Evolutionary conservation across 2,329 filamentous ascomycete species (phyloP).

Genomic region (Beauveria varroae): DNA sequence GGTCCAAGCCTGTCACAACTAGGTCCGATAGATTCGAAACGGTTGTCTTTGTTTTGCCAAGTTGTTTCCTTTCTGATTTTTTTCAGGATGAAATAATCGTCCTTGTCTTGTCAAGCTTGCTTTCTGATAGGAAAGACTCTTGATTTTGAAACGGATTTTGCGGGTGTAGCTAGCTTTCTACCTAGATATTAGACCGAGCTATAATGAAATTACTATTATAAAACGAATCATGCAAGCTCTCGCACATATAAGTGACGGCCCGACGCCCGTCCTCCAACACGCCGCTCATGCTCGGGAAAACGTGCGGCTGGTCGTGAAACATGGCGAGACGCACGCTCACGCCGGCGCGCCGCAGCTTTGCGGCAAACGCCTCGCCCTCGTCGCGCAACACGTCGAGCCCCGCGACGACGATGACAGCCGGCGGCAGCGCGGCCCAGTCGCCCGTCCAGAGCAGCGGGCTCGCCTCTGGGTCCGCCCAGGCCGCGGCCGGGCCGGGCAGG

Average conservation of each 20-base stretch:
- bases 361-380: conserved; percentile 45
- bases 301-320: conserved; percentile 49
- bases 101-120: background rate
- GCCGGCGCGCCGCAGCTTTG: conserved; percentile 38
- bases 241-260: conserved; percentile 38
- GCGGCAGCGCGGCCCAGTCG: conserved; percentile 8
- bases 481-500: conserved; percentile 34
- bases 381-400: conserved; percentile 49
- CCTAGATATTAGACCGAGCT: background rate
- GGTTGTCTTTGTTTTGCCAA: no score
- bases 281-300: conserved; percentile 51
- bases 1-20: background rate
- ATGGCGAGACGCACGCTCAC: conserved; percentile 40
- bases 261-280: conserved; percentile 42
- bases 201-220: background rate
- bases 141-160: background rate
- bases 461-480: conserved; percentile 43
- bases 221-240: conserved; percentile 15
- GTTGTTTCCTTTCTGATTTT: background rate
- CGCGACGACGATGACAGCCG: conserved; percentile 44
- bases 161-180: background rate
- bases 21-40: background rate
- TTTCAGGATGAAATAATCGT: background rate
- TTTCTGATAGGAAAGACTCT: no score
- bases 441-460: conserved; percentile 28